Evolutionary conservation across 371 early-diverging fungal species (phyloP).

Genomic region (Homolaphlyctis polyrhiza): DNA sequence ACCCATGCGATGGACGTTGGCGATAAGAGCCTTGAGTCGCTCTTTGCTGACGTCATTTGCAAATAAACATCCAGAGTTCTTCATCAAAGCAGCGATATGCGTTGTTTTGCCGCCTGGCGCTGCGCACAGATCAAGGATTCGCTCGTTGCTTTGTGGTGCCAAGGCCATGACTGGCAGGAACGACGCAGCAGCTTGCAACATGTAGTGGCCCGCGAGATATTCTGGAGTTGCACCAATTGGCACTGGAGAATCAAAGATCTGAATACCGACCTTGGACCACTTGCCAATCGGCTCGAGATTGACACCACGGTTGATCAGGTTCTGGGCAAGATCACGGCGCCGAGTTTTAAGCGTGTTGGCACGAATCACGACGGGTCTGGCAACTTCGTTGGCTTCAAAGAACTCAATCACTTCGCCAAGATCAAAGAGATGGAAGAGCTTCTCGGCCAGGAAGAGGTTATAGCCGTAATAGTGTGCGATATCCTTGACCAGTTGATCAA

Average conservation of each 20-base stretch:
- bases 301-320: constrained; percentile 93
- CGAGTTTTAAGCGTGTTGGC: constrained; percentile 95
- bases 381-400: constrained; percentile 98
- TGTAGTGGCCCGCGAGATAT: constrained; percentile 99
- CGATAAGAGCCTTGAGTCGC: constrained; percentile 83
- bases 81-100: constrained; percentile 86
- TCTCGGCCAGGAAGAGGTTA: constrained; percentile 88
- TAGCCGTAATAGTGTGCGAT: constrained; percentile 92
- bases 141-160: constrained; percentile 88
- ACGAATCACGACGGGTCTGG: constrained; percentile 96
- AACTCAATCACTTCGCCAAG: constrained; percentile 92
- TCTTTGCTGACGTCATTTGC: constrained; percentile 97
- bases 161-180: constrained; percentile 98
- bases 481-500: constrained; percentile 81
- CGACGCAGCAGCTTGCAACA: constrained; percentile 97
- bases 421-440: constrained; percentile 86
- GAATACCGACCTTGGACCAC: constrained; percentile 68
- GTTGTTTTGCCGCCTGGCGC: constrained; percentile 99
- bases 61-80: constrained; percentile 97
- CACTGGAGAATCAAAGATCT: constrained; percentile 86
- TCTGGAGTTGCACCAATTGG: constrained; percentile 98
- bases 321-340: constrained; percentile 92
- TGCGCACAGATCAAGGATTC: constrained; percentile 98
- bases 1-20: constrained; percentile 95
- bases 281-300: constrained; percentile 97